Percentiles rank a stretch among this genome's conserved stretches.
Conservation (phyloP, 2,329 filamentous ascomycete species). For the Chrysoporthe deuterocubensis region DNA sequence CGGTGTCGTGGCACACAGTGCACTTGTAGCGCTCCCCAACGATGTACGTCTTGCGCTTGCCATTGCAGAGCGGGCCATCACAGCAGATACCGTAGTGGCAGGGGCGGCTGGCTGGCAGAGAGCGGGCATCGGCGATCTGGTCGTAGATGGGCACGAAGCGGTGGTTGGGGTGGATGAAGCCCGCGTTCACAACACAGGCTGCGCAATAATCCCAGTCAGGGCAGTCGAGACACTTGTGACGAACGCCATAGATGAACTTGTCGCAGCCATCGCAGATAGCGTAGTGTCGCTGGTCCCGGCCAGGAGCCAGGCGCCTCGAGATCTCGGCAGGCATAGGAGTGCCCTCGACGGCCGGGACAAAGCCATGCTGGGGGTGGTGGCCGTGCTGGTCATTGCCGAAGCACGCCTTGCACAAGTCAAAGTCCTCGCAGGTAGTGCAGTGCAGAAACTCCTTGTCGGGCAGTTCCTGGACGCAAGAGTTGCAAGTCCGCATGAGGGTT, state of each 20-base stretch:
- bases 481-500: constrained; percentile 66
- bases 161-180: constrained; percentile 76
- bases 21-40: constrained; percentile 93
- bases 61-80: constrained; percentile 85
- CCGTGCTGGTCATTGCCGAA: constrained; percentile 78
- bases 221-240: constrained; percentile 95
- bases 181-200: constrained; percentile 70
- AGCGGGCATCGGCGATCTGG: constrained; percentile 43
- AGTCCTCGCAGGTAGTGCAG: constrained; percentile 85
- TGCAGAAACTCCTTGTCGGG: constrained; percentile 82
- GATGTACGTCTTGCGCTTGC: constrained; percentile 69
- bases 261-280: constrained; percentile 96
- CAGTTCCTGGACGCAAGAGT: constrained; percentile 69
- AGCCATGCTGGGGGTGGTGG: constrained; percentile 86
- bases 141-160: constrained; percentile 90
- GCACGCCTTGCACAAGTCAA: constrained; percentile 86
- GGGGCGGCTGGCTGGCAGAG: constrained; percentile 46
- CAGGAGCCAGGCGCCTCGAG: constrained; percentile 71
- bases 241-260: constrained; percentile 82
- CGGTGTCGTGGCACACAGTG: constrained; percentile 89
- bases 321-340: constrained; percentile 65
- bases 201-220: constrained; percentile 97
- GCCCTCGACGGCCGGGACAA: constrained; percentile 69
- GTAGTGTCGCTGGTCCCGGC: constrained; percentile 80
- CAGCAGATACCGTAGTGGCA: constrained; percentile 89